A percentile compares a stretch with the other conserved stretches of the same genome.
phyloP scores from a whole-genome alignment of 768 basidiomycete species.

The Trametes meyenii region DNA sequence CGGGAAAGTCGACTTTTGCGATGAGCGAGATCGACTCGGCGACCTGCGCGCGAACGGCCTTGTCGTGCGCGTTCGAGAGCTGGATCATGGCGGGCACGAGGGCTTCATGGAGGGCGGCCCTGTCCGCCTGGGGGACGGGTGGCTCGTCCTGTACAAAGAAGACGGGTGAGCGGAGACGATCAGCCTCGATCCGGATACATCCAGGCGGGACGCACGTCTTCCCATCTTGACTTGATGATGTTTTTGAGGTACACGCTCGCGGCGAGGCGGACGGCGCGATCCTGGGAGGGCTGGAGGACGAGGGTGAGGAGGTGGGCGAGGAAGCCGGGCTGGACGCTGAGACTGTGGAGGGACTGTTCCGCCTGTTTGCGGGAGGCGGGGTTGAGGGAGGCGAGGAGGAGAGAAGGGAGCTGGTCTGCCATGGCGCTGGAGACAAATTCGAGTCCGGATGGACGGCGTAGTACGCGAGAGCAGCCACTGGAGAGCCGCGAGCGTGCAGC shows the following conservation, averaged over 20 bases:
- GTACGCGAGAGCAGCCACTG: slow-evolving; percentile 8
- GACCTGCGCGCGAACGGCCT: slow-evolving; percentile 77
- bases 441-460: neutral
- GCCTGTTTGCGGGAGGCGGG: slow-evolving; percentile 76
- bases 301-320: slow-evolving; percentile 76
- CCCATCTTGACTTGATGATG: slow-evolving; percentile 84
- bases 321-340: slow-evolving; percentile 78
- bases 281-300: slow-evolving; percentile 65
- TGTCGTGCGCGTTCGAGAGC: slow-evolving; percentile 74
- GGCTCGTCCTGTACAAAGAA: slow-evolving; percentile 59
- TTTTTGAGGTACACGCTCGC: slow-evolving; percentile 95
- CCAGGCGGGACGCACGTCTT: slow-evolving; percentile 57
- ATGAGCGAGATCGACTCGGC: slow-evolving; percentile 93
- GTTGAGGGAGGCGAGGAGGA: slow-evolving; percentile 73
- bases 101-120: slow-evolving; percentile 67
- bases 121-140: slow-evolving; percentile 73
- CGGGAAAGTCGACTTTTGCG: slow-evolving; percentile 90
- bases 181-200: neutral
- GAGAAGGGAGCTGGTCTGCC: slow-evolving; percentile 61
- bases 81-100: slow-evolving; percentile 92
- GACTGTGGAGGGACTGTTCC: slow-evolving; percentile 69
- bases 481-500: neutral
- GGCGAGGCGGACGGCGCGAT: slow-evolving; percentile 76
- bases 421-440: slow-evolving; percentile 37
- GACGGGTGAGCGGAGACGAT: slow-evolving; percentile 1